Evolutionary conservation across 192 early-diverging fungal species (phyloP).

Genomic region (Coemansia sp.): DNA sequence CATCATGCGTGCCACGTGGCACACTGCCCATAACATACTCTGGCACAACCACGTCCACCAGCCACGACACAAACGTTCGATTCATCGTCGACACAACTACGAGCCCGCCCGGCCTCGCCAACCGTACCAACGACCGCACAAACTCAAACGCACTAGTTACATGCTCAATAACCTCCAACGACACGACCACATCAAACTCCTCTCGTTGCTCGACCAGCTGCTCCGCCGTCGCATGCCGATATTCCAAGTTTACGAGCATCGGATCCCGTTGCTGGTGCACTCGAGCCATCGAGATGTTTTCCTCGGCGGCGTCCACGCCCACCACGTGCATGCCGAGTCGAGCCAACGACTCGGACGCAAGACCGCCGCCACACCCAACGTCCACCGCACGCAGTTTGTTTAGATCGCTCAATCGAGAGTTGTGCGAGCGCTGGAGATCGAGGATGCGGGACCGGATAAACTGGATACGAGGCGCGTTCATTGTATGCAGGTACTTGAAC

Average conservation of each 20-base stretch:
- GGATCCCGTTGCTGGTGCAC: slow-evolving; percentile 73
- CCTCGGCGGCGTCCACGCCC: slow-evolving; percentile 83
- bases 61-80: slow-evolving; percentile 70
- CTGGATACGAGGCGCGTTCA: slow-evolving; percentile 69
- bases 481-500: slow-evolving; percentile 78
- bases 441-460: slow-evolving; percentile 67
- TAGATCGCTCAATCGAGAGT: slow-evolving; percentile 65
- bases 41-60: slow-evolving; percentile 79
- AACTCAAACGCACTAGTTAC: slow-evolving; percentile 74
- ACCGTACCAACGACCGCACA: slow-evolving; percentile 61
- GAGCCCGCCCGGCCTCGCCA: slow-evolving; percentile 67
- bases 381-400: slow-evolving; percentile 66
- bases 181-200: slow-evolving; percentile 76
- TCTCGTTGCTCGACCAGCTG: slow-evolving; percentile 46
- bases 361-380: slow-evolving; percentile 93
- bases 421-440: slow-evolving; percentile 1
- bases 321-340: slow-evolving; percentile 70
- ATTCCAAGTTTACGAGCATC: slow-evolving; percentile 57
- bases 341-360: slow-evolving; percentile 82
- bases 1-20: slow-evolving; percentile 82
- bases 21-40: slow-evolving; percentile 79
- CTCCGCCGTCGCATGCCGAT: slow-evolving; percentile 53
- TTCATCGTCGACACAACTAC: slow-evolving; percentile 92
- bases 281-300: slow-evolving; percentile 79
- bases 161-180: slow-evolving; percentile 93